Evolutionary conservation across 2,329 filamentous ascomycete species (phyloP), one percentile per base, ranked within the genome.

Genomic region (Diplocarpon mali): DNA sequence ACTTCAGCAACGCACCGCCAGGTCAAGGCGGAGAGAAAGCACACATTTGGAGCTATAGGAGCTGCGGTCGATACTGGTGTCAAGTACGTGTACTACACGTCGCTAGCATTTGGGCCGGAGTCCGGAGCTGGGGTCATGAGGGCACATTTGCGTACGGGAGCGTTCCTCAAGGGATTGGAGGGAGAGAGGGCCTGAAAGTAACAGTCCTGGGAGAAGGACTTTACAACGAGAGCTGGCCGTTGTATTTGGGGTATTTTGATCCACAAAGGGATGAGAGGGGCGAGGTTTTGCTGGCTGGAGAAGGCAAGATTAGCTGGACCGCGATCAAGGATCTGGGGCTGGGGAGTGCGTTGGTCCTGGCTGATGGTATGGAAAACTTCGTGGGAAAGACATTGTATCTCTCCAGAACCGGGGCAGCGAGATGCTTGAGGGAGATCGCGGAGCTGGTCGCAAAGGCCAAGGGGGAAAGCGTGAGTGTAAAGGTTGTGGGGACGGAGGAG

Each of bases 1-100:
- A 69, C 27, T 69, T 67, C 7, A 64, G 65, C 47, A 69, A 68
- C 45, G 64, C 70, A 7, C 64, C 65, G 2, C 32, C 42, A 2
- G 49, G 49, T 8, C 24, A 46, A 2, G 53, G 53, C 1, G 24
- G 42, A 36, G 46, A 48, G 10, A 49, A 45, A n/a, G 45, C 44
- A 2, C 51, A 57, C 35, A 47, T n/a, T 55, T 17, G 40, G 17
- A 1, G 54, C 53, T 2, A 53, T 57, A 11, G 56, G 65, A 40
- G 61, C 60, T 2, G 60, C 60, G n/a, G 45, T 51, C 24, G 51
- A 57, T 9, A 56, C 57, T 3, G 59, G 59, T 0, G 63, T 65
- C 1, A 49, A 61, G 30, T 59, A 64, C 28, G 30, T 65, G 7
- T 55, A 63, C 39, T 66, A 59, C 50, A 61, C 58, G 1, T 63